These are phyloP conservation scores for Talaromyces marneffei DNA, from an alignment of 2,329 filamentous ascomycete species.

Conservation along the genomic window DNA sequence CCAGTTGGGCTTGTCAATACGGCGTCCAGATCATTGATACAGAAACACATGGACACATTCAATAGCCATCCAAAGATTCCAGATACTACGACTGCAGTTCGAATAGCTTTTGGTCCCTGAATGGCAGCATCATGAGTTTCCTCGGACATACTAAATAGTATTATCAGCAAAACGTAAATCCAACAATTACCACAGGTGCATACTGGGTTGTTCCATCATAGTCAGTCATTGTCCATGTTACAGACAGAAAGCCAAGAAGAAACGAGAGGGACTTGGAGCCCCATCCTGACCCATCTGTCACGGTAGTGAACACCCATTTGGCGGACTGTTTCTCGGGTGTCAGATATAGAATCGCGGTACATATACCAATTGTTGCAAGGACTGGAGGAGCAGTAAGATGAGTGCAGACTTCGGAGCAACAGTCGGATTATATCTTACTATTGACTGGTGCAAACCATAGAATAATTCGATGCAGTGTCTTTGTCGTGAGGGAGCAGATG, in stretches of 20 bases:
- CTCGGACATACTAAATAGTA: conserved; percentile 52
- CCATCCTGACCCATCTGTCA: conserved; percentile 60
- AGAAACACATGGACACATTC: conserved; percentile 60
- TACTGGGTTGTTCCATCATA: conserved; percentile 62
- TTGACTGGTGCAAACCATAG: conserved; percentile 64
- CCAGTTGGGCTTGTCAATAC: conserved; percentile 55
- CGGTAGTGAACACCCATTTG: conserved; percentile 56
- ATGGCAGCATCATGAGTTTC: conserved; percentile 60
- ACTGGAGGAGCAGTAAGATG: conserved; percentile 30
- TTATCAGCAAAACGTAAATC: conserved; percentile 8
- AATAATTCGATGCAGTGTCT: conserved; percentile 54
- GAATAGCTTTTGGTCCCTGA: conserved; percentile 55
- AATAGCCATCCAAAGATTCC: conserved; percentile 57
- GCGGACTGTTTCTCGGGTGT: conserved; percentile 56
- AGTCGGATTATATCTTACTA: conserved; percentile 33
- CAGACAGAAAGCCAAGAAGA: conserved; percentile 48
- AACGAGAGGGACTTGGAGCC: conserved; percentile 57
- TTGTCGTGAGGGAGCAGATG: conserved; percentile 59
- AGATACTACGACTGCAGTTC: conserved; percentile 54
- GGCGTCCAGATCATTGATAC: conserved; percentile 52
- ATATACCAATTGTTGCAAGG: conserved; percentile 55
- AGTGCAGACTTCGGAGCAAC: background rate
- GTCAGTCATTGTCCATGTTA: conserved; percentile 58
- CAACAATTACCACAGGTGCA: conserved; percentile 15
- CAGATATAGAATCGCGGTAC: conserved; percentile 52